A percentile compares a stretch with the other conserved stretches of the same genome.
Conservation (phyloP, 2,329 filamentous ascomycete species). For the Arthroderma uncinatum region DNA sequence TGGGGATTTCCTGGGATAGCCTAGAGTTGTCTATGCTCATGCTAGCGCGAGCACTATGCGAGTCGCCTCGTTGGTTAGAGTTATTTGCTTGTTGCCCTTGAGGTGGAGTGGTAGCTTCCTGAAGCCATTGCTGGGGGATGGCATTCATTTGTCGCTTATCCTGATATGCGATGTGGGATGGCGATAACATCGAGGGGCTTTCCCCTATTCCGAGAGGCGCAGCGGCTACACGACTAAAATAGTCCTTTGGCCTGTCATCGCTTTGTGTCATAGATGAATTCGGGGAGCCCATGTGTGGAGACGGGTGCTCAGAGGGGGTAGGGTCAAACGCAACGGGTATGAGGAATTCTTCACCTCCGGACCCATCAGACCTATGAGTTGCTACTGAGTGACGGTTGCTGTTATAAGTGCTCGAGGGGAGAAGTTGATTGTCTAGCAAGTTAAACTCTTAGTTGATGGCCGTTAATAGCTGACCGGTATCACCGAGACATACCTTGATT, state of each 20-base stretch:
- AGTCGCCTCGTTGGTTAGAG: neutral
- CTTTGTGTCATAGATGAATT: conserved; percentile 32
- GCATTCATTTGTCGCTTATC: conserved; percentile 61
- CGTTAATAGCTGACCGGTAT: conserved; percentile 5
- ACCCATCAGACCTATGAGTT: conserved; percentile 44
- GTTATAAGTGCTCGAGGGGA: conserved; percentile 67
- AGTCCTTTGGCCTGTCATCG: conserved; percentile 40
- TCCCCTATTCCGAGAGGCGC: neutral
- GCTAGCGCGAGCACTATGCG: neutral
- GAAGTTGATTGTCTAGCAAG: conserved; percentile 48
- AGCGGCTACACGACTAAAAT: conserved; percentile 37
- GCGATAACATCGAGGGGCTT: conserved; percentile 10
- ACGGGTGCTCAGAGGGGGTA: conserved; percentile 47
- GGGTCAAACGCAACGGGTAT: conserved; percentile 67
- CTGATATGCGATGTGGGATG: conserved; percentile 72
- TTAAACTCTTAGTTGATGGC: neutral
- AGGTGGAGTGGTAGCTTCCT: conserved; percentile 18
- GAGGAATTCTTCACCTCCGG: conserved; percentile 57
- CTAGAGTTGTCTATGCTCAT: neutral
- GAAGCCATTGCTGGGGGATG: conserved; percentile 22
- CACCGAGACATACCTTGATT: conserved; percentile 23
- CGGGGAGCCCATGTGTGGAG: conserved; percentile 42
- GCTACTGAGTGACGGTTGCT: conserved; percentile 64
- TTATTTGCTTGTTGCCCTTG: neutral
- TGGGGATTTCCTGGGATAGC: neutral